phyloP scores from a whole-genome alignment of 257 asterid genomes.

The Marsdenia floribunda region DNA sequence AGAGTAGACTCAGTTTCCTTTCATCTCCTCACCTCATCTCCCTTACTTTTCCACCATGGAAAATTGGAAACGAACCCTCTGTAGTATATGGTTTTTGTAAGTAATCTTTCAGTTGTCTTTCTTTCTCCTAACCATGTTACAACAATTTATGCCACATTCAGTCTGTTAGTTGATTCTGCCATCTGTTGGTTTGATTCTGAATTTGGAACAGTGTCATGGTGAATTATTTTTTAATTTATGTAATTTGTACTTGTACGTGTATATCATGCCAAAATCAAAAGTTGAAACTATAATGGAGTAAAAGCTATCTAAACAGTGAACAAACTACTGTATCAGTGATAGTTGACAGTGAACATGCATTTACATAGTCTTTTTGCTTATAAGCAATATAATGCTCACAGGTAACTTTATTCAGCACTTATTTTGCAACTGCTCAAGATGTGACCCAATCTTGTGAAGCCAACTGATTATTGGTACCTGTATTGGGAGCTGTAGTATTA shows the following conservation, averaged over 20 bases:
- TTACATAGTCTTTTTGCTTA: neutral
- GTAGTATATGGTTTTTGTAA: neutral
- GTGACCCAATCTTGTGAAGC: neutral
- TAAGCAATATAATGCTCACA: neutral
- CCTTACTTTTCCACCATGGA: neutral
- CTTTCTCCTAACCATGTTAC: neutral
- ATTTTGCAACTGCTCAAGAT: neutral
- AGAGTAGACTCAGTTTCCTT: neutral
- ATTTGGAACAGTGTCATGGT: neutral
- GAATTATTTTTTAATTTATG: neutral
- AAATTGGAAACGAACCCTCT: neutral
- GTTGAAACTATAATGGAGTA: neutral
- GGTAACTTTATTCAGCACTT: constrained; percentile 7
- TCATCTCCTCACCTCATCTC: neutral
- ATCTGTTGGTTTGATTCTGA: neutral
- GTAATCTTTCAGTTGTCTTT: neutral
- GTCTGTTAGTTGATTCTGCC: neutral
- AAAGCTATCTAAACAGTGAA: neutral
- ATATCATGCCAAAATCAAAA: neutral
- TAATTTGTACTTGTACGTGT: neutral
- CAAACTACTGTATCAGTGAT: neutral
- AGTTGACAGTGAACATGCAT: neutral
- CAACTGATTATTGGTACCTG: neutral
- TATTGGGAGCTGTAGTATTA: constrained; percentile 1
- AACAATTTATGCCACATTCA: neutral